Base-by-base conservation (phyloP, 2,329 filamentous ascomycete species). In the Talaromyces islandicus region DNA sequence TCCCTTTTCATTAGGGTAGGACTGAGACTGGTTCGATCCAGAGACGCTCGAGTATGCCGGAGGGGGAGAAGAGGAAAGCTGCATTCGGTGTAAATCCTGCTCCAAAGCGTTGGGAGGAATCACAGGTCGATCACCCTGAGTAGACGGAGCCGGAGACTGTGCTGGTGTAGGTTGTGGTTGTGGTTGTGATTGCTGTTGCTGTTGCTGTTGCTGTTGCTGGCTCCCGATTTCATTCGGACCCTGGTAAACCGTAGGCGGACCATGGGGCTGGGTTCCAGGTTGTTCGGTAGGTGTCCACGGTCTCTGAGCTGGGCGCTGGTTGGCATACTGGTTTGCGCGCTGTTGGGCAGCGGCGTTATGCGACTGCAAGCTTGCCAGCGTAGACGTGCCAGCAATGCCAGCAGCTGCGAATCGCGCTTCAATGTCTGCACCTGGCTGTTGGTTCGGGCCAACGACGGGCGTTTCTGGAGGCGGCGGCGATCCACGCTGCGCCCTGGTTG, bases 241-340 rank as follows among this genome's bases (percentile, higher is more conserved):
- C 75, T 97, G 93, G 67, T 97, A 97, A 1, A 96, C 89, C 0
- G 90, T 92, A 0, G 93, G 92, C 30, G 92, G 92, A 0, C 92
- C 92, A 77, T 96, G 91, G 5, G 91, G 91, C 57, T 92, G 88
- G 63, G 88, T 88, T 32, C 91, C 92, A 1, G 92, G 92, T 60
- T 87, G 83, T 73, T 99, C 94, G 3, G 94, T 97, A 0, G 94
- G 94, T 10, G 93, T 97, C 94, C 93, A 97, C 30, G 92, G 92
- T 54, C 93, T 84, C 60, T 66, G 71, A 51, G 69, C 67, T 27
- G 77, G 80, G 53, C 75, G 70, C 58, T 81, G 78, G 38, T 81
- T 78, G 24, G 82, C 84, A 72, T 96, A 97, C 62, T 94, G 90
- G 41, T 91, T 89, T 63, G 89, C 78, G 66, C 92, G 84, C 72